Conservation (phyloP, 352 stramenopile species). For the Pythium periplocum region DNA sequence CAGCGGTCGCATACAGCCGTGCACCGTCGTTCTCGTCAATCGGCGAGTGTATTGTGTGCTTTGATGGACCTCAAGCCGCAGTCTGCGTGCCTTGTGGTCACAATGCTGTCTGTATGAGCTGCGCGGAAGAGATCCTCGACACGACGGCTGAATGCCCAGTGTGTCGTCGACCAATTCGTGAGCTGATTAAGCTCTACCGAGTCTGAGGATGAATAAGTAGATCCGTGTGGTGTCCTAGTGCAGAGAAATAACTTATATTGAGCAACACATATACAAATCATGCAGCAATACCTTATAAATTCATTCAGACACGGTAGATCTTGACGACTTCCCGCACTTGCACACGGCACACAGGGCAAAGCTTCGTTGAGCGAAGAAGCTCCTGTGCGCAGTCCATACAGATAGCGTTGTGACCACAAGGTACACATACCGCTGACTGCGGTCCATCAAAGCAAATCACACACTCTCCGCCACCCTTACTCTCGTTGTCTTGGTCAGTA, state of each 20-base stretch:
- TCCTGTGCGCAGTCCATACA: constrained; percentile 76
- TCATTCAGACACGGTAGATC: constrained; percentile 53
- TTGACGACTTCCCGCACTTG: constrained; percentile 73
- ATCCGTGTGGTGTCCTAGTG: too few species aligned
- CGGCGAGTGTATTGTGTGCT: constrained; percentile 75
- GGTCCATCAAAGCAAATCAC: constrained; percentile 82
- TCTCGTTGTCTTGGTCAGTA: background rate
- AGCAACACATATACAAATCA: too few species aligned
- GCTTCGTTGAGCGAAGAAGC: constrained; percentile 48
- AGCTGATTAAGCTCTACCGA: constrained; percentile 78
- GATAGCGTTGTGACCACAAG: constrained; percentile 84
- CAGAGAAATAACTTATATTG: too few species aligned
- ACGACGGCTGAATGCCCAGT: constrained; percentile 62
- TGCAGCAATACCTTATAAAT: background rate
- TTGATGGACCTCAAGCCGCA: constrained; percentile 62
- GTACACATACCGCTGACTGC: constrained; percentile 71
- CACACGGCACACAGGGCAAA: constrained; percentile 74
- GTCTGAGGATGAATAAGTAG: constrained; percentile 26
- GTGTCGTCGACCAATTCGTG: constrained; percentile 56
- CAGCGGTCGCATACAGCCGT: constrained; percentile 30
- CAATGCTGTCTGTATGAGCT: constrained; percentile 79
- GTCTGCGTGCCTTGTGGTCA: constrained; percentile 81
- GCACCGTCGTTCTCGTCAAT: constrained; percentile 38
- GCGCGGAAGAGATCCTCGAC: constrained; percentile 59
- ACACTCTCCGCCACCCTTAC: constrained; percentile 37